Base-by-base conservation (phyloP, 108 stramenopile genomes). In the Pseudonitzschia multiseries region DNA sequence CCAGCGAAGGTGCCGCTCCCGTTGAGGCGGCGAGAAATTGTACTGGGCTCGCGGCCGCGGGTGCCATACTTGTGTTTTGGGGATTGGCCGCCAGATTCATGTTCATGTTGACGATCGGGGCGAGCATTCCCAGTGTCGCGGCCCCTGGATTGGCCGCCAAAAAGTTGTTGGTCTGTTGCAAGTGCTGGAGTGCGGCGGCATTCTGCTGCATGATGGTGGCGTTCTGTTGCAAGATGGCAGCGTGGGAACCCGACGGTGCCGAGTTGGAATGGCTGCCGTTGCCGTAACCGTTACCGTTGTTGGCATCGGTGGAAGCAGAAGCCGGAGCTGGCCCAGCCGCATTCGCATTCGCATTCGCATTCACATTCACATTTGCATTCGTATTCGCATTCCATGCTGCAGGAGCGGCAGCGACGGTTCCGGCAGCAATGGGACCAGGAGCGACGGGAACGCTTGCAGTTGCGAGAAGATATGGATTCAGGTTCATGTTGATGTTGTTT, bases 161-260 rank as follows among this genome's bases (percentile, higher is more conserved):
- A 31, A 62, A 33, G 8, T 24, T 62, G 36, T 62, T 62, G 21
- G 61, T 62, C n/a, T 62, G 61, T 40, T 62, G 32, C 36, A 62
- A 20, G 36, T 62, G 61, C 61, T 62, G 61, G 14, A 62, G n/a
- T 2, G 61, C 32, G 14, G 32, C 36, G 1, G 61, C 61, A 20
- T 62, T 62, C 40, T 62, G 61, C 18, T 62, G 33, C 61, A 62
- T 62, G 29, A 62, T 62, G 36, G 33, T 15, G 29, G 36, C 32
- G 29, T 62, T 62, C 32, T 62, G 61, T 20, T 62, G 61, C 61
- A 62, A 40, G 17, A 62, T 40, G 26, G 61, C 32, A 26, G 61
- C 29, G n/a, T 62, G 61, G 6, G 46, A 18, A 18, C 13, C 18
- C 17, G 13, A 48, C 2, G 18, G 1, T 10, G 46, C 14, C 46